Evolutionary conservation across 176 grass and related monocot species (phyloP).

Genomic region (Carex parvula): DNA sequence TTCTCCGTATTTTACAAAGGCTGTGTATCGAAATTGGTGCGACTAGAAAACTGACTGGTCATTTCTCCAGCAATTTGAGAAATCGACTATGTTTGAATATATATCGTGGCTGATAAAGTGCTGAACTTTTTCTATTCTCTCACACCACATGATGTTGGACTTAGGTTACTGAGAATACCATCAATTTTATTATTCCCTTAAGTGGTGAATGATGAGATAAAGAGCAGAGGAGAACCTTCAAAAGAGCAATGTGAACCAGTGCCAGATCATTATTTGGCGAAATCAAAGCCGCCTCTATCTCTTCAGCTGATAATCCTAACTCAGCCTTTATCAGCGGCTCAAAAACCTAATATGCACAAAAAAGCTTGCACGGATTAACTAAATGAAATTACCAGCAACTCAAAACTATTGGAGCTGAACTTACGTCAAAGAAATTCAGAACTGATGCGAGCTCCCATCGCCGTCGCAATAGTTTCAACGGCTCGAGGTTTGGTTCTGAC

Average conservation of each 20-base stretch:
- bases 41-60: neutral
- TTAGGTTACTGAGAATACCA: neutral
- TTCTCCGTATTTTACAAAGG: neutral
- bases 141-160: neutral
- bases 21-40: neutral
- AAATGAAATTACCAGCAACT: neutral
- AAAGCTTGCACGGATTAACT: neutral
- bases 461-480: constrained; percentile 37
- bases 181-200: neutral
- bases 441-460: constrained; percentile 93
- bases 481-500: neutral
- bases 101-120: neutral
- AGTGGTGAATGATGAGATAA: neutral
- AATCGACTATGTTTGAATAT: neutral
- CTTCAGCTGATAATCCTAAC: constrained; percentile 65
- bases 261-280: constrained; percentile 43
- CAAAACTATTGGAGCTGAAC: constrained; percentile 24
- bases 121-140: neutral
- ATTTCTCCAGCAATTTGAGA: neutral
- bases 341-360: constrained; percentile 48
- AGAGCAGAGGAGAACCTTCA: constrained; percentile 51
- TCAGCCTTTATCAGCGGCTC: constrained; percentile 62
- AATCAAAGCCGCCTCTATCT: constrained; percentile 73
- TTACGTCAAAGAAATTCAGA: constrained; percentile 64
- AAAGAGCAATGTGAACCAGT: constrained; percentile 60